Evolutionary conservation across 148 eudicot genomes (phyloP).

Genomic region (Dysphania ambrosioides): DNA sequence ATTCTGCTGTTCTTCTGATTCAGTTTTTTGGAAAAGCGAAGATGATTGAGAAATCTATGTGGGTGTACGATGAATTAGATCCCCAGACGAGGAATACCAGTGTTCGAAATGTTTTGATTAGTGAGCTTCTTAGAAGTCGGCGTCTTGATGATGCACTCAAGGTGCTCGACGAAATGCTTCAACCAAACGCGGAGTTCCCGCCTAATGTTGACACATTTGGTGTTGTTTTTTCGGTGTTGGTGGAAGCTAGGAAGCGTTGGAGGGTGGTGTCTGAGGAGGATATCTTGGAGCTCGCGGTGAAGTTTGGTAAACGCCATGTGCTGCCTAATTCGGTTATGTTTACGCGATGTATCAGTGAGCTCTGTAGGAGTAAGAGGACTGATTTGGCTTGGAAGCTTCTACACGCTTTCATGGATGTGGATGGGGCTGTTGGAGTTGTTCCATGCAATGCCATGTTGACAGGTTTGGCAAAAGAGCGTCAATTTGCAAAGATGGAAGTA

Average conservation of each 20-base stretch:
- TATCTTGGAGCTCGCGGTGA: slow-evolving; percentile 37
- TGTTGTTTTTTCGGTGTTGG: slow-evolving; percentile 40
- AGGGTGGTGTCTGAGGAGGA: slow-evolving; percentile 36
- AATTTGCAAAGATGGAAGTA: slow-evolving; percentile 43
- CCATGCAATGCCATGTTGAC: slow-evolving; percentile 63
- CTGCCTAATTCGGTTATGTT: slow-evolving; percentile 37
- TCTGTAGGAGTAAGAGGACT: slow-evolving; percentile 40
- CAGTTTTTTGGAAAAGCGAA: slow-evolving; percentile 29
- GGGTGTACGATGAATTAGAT: slow-evolving; percentile 36
- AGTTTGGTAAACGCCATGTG: slow-evolving; percentile 38
- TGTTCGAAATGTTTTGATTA: slow-evolving; percentile 40
- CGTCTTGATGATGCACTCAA: slow-evolving; percentile 50
- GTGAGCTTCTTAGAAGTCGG: slow-evolving; percentile 31
- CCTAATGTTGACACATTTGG: slow-evolving; percentile 37
- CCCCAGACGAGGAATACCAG: slow-evolving; percentile 31
- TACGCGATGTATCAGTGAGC: slow-evolving; percentile 36
- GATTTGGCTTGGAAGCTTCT: slow-evolving; percentile 49
- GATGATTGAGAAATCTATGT: slow-evolving; percentile 38
- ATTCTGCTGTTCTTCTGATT: slow-evolving; percentile 39
- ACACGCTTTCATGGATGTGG: slow-evolving; percentile 45
- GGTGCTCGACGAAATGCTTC: slow-evolving; percentile 84
- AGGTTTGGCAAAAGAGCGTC: slow-evolving; percentile 38
- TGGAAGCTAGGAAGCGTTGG: slow-evolving; percentile 29
- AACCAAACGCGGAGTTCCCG: slow-evolving; percentile 28
- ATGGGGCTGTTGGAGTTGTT: slow-evolving; percentile 37